Conservation (phyloP, 1,139 yeast genomes). For the Magnusiomyces fungicola region DNA sequence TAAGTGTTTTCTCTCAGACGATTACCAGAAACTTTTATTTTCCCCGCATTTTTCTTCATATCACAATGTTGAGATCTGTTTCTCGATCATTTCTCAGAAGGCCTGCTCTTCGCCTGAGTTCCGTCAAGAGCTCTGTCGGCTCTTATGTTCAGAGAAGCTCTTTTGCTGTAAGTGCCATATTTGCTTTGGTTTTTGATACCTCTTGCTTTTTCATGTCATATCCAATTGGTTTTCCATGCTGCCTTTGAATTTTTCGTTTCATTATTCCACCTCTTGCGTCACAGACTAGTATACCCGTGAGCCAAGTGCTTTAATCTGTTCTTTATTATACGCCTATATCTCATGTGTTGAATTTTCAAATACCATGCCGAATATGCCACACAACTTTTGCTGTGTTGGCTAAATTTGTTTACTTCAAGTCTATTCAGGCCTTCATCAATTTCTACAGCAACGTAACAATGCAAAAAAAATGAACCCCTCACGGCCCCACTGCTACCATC, state of each 20-base stretch:
- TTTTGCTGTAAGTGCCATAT: constrained; percentile 19
- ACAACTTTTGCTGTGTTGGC: too few relatives aligned
- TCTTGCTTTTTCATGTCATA: neutral
- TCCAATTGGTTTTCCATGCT: neutral
- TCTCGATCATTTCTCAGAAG: constrained; percentile 18
- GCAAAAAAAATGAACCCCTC: too few relatives aligned
- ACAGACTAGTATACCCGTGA: neutral
- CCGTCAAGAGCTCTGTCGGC: constrained; percentile 13
- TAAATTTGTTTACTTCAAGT: too few relatives aligned
- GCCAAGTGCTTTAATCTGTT: neutral
- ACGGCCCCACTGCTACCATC: too few relatives aligned
- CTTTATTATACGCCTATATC: too few relatives aligned
- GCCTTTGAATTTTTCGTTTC: neutral
- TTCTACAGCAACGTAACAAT: too few relatives aligned
- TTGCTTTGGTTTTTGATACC: neutral
- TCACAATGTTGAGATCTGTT: constrained; percentile 20
- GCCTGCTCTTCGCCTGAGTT: constrained; percentile 13
- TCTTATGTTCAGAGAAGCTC: constrained; percentile 12
- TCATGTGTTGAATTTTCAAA: too few relatives aligned
- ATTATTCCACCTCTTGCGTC: neutral
- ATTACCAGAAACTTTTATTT: constrained; percentile 1
- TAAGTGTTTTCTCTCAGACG: neutral
- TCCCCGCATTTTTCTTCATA: constrained; percentile 2
- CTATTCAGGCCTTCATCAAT: too few relatives aligned
- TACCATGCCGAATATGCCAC: too few relatives aligned